These are phyloP conservation scores for Globisporangium ultimum DNA, from an alignment of 352 stramenopile species.

Conservation along the genomic window DNA sequence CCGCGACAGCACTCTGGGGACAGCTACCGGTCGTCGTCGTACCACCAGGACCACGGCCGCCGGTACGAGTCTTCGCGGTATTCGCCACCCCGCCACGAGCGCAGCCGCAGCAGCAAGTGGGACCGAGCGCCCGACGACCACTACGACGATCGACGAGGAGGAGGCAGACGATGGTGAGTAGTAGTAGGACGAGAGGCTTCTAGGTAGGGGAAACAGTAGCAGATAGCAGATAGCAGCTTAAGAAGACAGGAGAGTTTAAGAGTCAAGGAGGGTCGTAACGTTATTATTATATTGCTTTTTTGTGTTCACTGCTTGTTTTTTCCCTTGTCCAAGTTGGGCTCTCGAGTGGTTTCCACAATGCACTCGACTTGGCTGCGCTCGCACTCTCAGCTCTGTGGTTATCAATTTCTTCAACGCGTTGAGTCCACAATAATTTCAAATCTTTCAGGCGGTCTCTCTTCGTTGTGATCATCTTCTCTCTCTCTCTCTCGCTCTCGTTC, in stretches of 20 bases:
- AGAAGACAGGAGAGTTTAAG: background rate
- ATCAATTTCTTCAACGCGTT: background rate
- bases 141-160: constrained; percentile 21
- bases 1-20: constrained; percentile 15
- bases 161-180: constrained; percentile 6
- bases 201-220: too few relatives aligned
- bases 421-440: constrained; percentile 12
- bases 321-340: too few relatives aligned
- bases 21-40: background rate
- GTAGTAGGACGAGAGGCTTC: too few relatives aligned
- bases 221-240: background rate
- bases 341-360: too few relatives aligned
- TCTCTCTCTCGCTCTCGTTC: background rate
- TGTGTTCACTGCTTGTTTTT: too few relatives aligned
- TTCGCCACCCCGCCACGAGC: constrained; percentile 6
- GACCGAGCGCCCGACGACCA: constrained; percentile 37
- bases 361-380: too few relatives aligned
- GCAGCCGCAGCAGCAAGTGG: constrained; percentile 25
- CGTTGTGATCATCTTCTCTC: background rate
- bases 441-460: background rate
- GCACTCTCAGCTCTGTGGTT: background rate
- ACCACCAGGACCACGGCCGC: constrained; percentile 7
- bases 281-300: background rate
- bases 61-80: constrained; percentile 7
- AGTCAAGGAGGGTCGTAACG: background rate